Base-by-base conservation (phyloP, 768 basidiomycete species). In the Leccinum fibrillosum region DNA sequence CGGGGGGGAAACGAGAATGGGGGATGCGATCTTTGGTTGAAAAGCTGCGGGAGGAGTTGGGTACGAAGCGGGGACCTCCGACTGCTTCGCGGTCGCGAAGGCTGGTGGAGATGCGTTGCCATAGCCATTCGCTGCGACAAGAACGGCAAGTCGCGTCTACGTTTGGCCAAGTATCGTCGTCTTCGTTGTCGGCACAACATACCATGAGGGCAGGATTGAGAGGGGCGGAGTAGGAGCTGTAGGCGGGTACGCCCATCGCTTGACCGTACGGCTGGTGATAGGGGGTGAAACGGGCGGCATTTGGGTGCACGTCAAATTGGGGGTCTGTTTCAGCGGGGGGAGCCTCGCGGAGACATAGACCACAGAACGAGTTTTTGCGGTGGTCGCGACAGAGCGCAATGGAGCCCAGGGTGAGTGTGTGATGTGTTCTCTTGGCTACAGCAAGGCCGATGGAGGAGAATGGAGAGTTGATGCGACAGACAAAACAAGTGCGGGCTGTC, bases 381-480 rank as follows among this genome's bases (percentile, higher is more conserved):
- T 91, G 89, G 2, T 87, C 86, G 48, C 81, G 77, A 68, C 89
- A 89, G 26, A 86, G 73, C 26, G 75, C 62, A 65, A 88, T 73
- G 42, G 71, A 62, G 3, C 80, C 81, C 2, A 88, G 64, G 19
- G 72, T 74, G 0, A 77, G 75, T 8, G 78, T 79, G 52, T 63
- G 52, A 34, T 79, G 63, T 3, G 71, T 63, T 44, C 81, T 79
- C 69, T 85, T 86, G 17, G 79, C 82, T 32, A 61, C 58, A 1
- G 76, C 76, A 21, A 90, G 78, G 6, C 87, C 89, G 4, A 72
- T 59, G 32, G 72, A 76, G 3, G 78, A 73, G 58, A 71, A 74
- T 1, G 89, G 86, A 2, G 72, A 70, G 69, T 90, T 90, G 66
- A 90, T 76, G 17, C 89, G 82, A 74, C 89, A 92, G 32, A 90